phyloP scores from a whole-genome alignment of 495 filamentous ascomycete species.

The Penicillium alfredii region DNA sequence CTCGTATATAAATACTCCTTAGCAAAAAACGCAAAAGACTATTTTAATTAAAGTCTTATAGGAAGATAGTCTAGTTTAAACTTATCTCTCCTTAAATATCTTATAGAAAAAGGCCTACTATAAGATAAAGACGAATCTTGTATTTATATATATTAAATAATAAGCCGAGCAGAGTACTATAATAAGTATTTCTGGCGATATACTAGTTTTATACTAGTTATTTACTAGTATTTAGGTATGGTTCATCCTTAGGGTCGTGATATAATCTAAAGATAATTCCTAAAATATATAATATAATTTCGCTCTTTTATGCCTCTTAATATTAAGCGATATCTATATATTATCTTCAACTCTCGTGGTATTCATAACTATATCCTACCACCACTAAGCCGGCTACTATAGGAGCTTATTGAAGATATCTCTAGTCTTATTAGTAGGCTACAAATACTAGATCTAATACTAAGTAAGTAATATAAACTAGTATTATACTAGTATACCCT shows the following conservation, averaged over 20 bases:
- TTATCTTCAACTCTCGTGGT: slow-evolving; percentile 1
- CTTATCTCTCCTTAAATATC: not conserved
- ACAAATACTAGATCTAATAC: not conserved
- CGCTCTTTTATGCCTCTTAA: not conserved
- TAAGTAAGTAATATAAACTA: not conserved
- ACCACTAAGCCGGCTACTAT: not conserved
- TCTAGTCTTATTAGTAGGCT: not conserved
- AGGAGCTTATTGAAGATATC: not conserved
- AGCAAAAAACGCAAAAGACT: not conserved
- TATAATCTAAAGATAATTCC: not conserved
- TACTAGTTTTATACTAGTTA: slow-evolving; percentile 1
- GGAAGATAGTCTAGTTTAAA: not conserved
- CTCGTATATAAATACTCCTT: not conserved
- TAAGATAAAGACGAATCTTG: not conserved
- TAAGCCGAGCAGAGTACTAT: no score
- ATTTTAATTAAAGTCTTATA: not conserved
- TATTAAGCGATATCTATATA: not conserved
- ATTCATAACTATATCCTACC: not conserved
- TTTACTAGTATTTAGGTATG: not conserved
- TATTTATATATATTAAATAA: not conserved
- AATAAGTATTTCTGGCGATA: not conserved
- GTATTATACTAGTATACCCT: no score
- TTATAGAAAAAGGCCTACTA: not conserved
- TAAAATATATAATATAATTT: not conserved
- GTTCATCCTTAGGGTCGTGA: not conserved